A percentile compares a stretch with the other conserved stretches of the same genome.
phyloP scores from a whole-genome alignment of 1,139 yeast species.

The Arxiozyma bovina region DNA sequence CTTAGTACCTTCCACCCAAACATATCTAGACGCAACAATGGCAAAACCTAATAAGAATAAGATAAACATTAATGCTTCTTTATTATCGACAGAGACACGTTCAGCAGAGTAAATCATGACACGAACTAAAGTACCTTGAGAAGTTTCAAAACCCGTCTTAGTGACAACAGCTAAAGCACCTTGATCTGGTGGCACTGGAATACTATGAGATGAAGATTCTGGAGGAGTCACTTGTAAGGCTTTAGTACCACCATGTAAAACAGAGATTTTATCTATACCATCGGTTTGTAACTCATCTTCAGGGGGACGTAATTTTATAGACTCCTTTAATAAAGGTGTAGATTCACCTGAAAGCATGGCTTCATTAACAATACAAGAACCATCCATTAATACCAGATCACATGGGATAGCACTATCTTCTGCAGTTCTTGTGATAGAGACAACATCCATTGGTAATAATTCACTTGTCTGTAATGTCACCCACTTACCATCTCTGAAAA shows the following conservation, averaged over 20 bases:
- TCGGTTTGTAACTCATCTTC: slow-evolving; percentile 62
- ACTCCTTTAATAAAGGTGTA: slow-evolving; percentile 90
- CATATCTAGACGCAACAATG: slow-evolving; percentile 93
- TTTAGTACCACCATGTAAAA: slow-evolving; percentile 94
- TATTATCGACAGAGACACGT: slow-evolving; percentile 92
- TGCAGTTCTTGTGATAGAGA: slow-evolving; percentile 76
- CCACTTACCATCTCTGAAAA: slow-evolving; percentile 68
- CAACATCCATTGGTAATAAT: slow-evolving; percentile 85
- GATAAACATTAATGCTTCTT: slow-evolving; percentile 87
- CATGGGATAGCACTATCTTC: slow-evolving; percentile 97
- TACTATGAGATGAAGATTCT: slow-evolving; percentile 33
- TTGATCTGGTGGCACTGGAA: slow-evolving; percentile 67
- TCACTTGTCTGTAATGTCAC: slow-evolving; percentile 57
- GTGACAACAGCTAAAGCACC: slow-evolving; percentile 90
- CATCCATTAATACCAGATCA: slow-evolving; percentile 77
- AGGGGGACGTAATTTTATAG: slow-evolving; percentile 73
- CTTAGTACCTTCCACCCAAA: slow-evolving; percentile 94
- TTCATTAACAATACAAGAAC: slow-evolving; percentile 89
- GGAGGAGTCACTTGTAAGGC: slow-evolving; percentile 85
- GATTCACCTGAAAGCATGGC: slow-evolving; percentile 99
- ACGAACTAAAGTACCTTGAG: slow-evolving; percentile 95
- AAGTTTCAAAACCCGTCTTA: slow-evolving; percentile 94
- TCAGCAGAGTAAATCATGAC: slow-evolving; percentile 97
- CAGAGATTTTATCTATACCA: slow-evolving; percentile 80
- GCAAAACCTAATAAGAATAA: slow-evolving; percentile 85